Evolutionary conservation across 768 basidiomycete genomes (phyloP), one percentile per base, ranked within the genome.

Genomic region (Psilocybe cubensis): DNA sequence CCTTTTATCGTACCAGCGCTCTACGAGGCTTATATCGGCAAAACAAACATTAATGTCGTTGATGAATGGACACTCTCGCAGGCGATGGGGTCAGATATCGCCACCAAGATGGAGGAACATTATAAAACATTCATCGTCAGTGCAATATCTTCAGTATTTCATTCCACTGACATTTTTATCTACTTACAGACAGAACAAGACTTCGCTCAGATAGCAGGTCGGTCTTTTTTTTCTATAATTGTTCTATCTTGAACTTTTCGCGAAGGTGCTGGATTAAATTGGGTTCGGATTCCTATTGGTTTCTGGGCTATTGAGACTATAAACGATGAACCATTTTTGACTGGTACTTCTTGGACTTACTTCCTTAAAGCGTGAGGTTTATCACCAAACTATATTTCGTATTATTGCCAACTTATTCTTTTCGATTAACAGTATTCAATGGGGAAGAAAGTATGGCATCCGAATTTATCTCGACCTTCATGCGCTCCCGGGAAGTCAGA

Each of bases 401-500:
- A 35, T 76, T 40, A 17, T 57, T 40, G 18, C 35, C 28, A 27
- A 56, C n/a, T 40, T n/a, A n/a, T n/a, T n/a, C 38, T 14, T 58
- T 40, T 43, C 50, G 84, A 87, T 72, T 81, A 86, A 71, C 70
- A 76, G 75, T 17, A 82, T 96, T 59, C 75, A 83, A 56, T 97
- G 94, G 94, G 90, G 87, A n/a, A 81, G 94, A 63, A 96, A 96
- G 72, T 96, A 96, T 68, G 94, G 95, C 4, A 70, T 96, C 47
- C 85, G 94, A 43, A 91, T 96, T 61, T 89, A 91, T 69, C 81
- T 96, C 29, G 95, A 96, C 74, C 71, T 93, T 14, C 86, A 89
- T 59, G 73, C 85, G 25, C 76, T 90, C 24, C 86, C 87, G 27
- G 89, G 89, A 51, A 86, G 86, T 56, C 91, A 93, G 73, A 96